Evolutionary conservation across 2,329 filamentous ascomycete genomes (phyloP), one percentile per base, ranked within the genome.

Genomic region (Cercospora brassicicola): DNA sequence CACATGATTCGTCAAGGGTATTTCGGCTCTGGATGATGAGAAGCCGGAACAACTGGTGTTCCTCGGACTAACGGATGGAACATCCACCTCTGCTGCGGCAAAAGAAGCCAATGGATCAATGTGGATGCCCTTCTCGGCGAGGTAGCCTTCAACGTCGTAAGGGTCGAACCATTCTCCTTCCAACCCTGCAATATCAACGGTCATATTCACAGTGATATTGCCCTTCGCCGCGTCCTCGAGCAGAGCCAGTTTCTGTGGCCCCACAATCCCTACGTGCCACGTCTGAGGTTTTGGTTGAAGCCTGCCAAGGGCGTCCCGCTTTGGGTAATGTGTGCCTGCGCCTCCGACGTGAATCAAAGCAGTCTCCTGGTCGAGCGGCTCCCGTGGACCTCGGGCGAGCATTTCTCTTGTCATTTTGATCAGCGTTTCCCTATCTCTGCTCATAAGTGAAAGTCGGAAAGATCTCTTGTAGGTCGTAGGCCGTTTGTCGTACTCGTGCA

Each of bases 101-200:
- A 86, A 88, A 18, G 90, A 88, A 9, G 85, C 83, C 9, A 83
- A 81, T 0, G 86, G 84, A 10, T 90, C 86, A 61, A 93, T 88
- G 56, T 82, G 76, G 31, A 93, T 86, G 4, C 89, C 89, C 30
- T 86, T 85, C 60, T 86, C 83, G 42, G 84, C 85, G 2, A 96
- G 81, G 75, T 93, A 95, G 11, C 86, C 84, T 78, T 95, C 90
- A 0, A 93, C 89, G 77, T 95, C 92, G 67, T 91, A 86, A 0
- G 88, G 81, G 74, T 95, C 91, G 72, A 91, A 91, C 83, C 92
- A 95, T 61, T 91, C 87, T 4, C 91, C 91, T 67, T 90, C 86
- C 68, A 89, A 91, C 0, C 88, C 90, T 0, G 86, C 84, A 6
- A 89, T 78, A 45, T 83, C 84, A 71, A 90, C 82, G 5, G 75